Evolutionary conservation across 2,329 filamentous ascomycete genomes (phyloP).

Genomic region (Epicoccum sorghinum): DNA sequence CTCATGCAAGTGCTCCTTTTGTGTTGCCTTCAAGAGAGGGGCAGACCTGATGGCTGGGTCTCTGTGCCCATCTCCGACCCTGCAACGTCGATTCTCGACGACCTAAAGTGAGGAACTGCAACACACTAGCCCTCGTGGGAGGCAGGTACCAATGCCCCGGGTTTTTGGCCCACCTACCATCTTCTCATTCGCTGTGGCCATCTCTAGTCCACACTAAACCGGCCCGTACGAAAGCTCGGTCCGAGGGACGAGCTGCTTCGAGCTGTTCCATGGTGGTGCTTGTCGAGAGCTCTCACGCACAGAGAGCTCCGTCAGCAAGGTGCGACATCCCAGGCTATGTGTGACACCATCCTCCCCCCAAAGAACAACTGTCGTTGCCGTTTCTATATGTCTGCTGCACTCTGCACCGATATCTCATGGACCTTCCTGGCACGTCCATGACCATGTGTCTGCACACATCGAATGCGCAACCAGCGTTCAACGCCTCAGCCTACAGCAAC

Average conservation of each 20-base stretch:
- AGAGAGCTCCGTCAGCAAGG: constrained; percentile 1
- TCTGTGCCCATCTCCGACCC: constrained; percentile 3
- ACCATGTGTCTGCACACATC: constrained; percentile 1
- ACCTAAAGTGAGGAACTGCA: neutral
- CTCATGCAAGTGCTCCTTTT: constrained; percentile 5
- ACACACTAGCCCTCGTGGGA: neutral
- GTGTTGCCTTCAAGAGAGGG: constrained; percentile 7
- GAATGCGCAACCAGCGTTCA: neutral
- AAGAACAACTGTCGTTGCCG: neutral
- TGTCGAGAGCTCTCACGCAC: neutral
- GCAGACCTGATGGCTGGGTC: constrained; percentile 7
- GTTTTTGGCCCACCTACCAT: neutral
- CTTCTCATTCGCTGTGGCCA: neutral
- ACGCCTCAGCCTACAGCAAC: constrained; percentile 1
- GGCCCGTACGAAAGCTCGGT: constrained; percentile 12
- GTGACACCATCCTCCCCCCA: neutral
- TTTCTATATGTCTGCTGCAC: neutral
- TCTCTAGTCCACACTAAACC: constrained; percentile 7
- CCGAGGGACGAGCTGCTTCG: constrained; percentile 7
- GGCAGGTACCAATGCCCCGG: neutral
- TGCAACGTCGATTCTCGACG: neutral
- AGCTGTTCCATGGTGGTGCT: neutral
- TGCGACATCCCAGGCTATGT: constrained; percentile 4
- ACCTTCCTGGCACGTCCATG: neutral
- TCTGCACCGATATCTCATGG: neutral